phyloP scores from a whole-genome alignment of 768 basidiomycete genomes.

The Pleurotus citrinopileatus region DNA sequence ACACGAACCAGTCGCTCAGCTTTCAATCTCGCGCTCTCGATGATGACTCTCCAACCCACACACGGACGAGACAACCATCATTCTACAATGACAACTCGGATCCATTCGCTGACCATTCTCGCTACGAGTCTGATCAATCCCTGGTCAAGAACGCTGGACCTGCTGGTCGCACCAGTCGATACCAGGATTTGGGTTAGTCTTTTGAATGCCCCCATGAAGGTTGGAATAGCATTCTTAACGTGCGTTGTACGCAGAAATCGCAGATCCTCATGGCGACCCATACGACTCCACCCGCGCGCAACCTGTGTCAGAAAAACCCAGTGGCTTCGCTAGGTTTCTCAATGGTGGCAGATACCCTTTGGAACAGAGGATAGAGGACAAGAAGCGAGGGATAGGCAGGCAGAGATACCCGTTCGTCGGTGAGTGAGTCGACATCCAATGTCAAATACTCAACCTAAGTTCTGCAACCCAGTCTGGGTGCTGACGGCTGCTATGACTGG shows the following conservation, averaged over 20 bases:
- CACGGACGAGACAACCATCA: conserved; percentile 4
- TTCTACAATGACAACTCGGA: conserved; percentile 13
- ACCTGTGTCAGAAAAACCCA: conserved; percentile 34
- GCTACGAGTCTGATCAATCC: conserved; percentile 19
- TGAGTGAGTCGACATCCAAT: conserved; percentile 28
- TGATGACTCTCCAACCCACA: background rate
- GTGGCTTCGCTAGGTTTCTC: conserved; percentile 40
- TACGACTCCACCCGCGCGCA: conserved; percentile 18
- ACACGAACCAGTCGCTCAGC: background rate
- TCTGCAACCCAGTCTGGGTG: conserved; percentile 49
- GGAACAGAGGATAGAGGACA: conserved; percentile 84
- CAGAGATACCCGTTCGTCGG: conserved; percentile 80
- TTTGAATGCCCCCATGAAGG: background rate
- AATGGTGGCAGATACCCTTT: conserved; percentile 53
- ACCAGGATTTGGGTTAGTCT: conserved; percentile 53
- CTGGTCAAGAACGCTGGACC: conserved; percentile 47
- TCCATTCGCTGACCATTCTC: conserved; percentile 23
- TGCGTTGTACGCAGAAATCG: conserved; percentile 50
- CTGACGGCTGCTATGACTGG: conserved; percentile 66
- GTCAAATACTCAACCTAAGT: background rate
- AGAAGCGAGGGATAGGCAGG: conserved; percentile 79
- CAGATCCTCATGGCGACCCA: conserved; percentile 44
- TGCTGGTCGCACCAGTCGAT: conserved; percentile 34
- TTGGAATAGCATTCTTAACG: background rate
- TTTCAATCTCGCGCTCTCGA: background rate